Conservation (phyloP, 2,329 filamentous ascomycete species). For the Colletotrichum nymphaeae region DNA sequence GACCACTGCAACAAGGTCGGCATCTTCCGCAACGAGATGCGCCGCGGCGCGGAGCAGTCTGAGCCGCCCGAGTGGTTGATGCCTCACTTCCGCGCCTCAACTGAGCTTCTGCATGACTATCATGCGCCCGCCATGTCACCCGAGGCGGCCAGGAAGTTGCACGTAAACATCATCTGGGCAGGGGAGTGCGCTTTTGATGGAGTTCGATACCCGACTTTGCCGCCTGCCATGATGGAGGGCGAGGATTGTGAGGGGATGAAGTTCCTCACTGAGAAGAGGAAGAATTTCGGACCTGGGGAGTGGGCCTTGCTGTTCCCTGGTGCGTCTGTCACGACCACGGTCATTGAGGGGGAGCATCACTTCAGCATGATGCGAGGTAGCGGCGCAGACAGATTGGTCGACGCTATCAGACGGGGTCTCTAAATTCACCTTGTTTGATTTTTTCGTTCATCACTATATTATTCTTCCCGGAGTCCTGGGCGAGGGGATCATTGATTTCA, state of each 20-base stretch:
- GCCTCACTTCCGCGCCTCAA: slow-evolving; percentile 77
- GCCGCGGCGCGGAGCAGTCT: slow-evolving; percentile 54
- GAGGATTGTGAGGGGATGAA: slow-evolving; percentile 52
- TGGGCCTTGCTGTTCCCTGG: slow-evolving; percentile 74
- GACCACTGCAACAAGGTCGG: slow-evolving; percentile 79
- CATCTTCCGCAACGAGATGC: slow-evolving; percentile 68
- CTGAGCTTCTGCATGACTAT: slow-evolving; percentile 76
- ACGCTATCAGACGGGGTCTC: neutral
- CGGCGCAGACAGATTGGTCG: slow-evolving; percentile 35
- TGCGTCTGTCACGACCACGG: slow-evolving; percentile 69
- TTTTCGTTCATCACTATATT: neutral
- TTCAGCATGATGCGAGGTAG: slow-evolving; percentile 82
- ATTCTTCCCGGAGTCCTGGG: no score
- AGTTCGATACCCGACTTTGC: slow-evolving; percentile 72
- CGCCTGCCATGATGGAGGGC: slow-evolving; percentile 67
- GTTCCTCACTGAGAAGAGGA: slow-evolving; percentile 79
- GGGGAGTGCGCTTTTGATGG: slow-evolving; percentile 78
- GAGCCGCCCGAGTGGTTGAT: slow-evolving; percentile 78
- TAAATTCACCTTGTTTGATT: neutral
- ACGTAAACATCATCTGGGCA: slow-evolving; percentile 76
- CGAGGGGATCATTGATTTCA: no score
- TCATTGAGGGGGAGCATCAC: slow-evolving; percentile 76
- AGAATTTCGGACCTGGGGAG: slow-evolving; percentile 75
- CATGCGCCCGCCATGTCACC: slow-evolving; percentile 66
- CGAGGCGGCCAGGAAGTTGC: slow-evolving; percentile 66